A percentile compares a stretch with the other conserved stretches of the same genome.
Conservation (phyloP, 495 filamentous ascomycete species). For the Antarctomyces pellizariae region DNA sequence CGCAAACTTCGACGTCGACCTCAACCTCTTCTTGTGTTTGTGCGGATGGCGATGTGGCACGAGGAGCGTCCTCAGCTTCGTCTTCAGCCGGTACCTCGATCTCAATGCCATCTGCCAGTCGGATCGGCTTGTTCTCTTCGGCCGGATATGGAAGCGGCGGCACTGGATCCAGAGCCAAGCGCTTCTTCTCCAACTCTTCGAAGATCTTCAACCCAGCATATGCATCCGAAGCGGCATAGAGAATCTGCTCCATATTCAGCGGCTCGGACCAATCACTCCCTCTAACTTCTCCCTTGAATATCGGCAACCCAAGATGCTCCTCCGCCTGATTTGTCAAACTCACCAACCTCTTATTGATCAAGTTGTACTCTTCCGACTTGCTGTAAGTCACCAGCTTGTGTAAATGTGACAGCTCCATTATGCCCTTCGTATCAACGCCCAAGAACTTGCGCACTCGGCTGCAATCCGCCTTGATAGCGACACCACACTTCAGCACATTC, state of each 20-base stretch:
- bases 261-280: slow-evolving; percentile 43
- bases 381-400: slow-evolving; percentile 49
- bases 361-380: slow-evolving; percentile 18
- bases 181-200: slow-evolving; percentile 39
- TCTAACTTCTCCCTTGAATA: slow-evolving; percentile 53
- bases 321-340: slow-evolving; percentile 42
- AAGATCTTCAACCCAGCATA: slow-evolving; percentile 61
- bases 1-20: no score
- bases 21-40: no score
- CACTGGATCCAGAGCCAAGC: slow-evolving; percentile 35
- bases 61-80: slow-evolving; percentile 7
- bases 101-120: slow-evolving; percentile 19
- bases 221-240: slow-evolving; percentile 57
- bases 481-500: slow-evolving; percentile 52
- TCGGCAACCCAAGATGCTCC: slow-evolving; percentile 47
- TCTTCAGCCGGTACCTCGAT: slow-evolving; percentile 14
- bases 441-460: slow-evolving; percentile 44
- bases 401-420: slow-evolving; percentile 63
- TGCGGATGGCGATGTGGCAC: no score
- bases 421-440: slow-evolving; percentile 32
- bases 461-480: slow-evolving; percentile 49
- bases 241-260: slow-evolving; percentile 39
- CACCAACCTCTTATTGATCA: slow-evolving; percentile 43
- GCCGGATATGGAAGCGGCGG: slow-evolving; percentile 47
- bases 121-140: slow-evolving; percentile 39